Evolutionary conservation across 306 rosid genomes (phyloP).

Genomic region (Hippophae tibetana): DNA sequence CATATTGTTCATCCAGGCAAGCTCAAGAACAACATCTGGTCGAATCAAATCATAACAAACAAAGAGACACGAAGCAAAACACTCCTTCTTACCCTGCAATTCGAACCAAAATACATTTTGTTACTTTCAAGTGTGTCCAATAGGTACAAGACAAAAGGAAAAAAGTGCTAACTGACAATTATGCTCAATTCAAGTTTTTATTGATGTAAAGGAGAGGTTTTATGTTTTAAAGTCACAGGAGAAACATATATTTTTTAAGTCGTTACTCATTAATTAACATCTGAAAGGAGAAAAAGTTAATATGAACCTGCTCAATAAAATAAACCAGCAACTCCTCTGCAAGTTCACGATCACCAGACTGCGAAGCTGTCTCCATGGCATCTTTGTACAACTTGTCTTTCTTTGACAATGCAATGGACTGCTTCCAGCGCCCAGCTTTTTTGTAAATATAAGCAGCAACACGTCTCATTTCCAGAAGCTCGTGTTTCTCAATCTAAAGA

Average conservation of each 20-base stretch:
- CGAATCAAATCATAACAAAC: conserved; percentile 93
- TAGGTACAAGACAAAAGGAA: not conserved
- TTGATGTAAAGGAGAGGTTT: no score
- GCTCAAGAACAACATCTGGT: conserved; percentile 77
- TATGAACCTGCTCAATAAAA: conserved; percentile 79
- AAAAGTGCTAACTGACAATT: not conserved
- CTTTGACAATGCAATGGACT: conserved; percentile 95
- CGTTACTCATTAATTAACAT: no score
- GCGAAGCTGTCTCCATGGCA: conserved; percentile 99
- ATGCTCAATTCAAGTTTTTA: no score
- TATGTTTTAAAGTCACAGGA: no score
- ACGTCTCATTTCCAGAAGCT: conserved; percentile 97
- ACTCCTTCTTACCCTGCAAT: conserved; percentile 96
- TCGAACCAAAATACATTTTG: conserved; percentile 11
- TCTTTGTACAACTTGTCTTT: conserved; percentile 98
- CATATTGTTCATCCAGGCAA: conserved; percentile 95
- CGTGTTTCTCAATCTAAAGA: conserved; percentile 91
- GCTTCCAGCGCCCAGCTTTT: conserved; percentile 99
- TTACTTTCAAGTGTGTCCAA: not conserved
- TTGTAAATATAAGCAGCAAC: conserved; percentile 98
- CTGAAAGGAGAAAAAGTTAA: not conserved
- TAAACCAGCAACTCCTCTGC: conserved; percentile 94
- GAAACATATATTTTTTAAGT: no score
- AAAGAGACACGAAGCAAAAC: conserved; percentile 94
- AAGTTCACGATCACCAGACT: conserved; percentile 96